Evolutionary conservation across 345 rosid genomes (phyloP).

Genomic region (Ceriops tagal): DNA sequence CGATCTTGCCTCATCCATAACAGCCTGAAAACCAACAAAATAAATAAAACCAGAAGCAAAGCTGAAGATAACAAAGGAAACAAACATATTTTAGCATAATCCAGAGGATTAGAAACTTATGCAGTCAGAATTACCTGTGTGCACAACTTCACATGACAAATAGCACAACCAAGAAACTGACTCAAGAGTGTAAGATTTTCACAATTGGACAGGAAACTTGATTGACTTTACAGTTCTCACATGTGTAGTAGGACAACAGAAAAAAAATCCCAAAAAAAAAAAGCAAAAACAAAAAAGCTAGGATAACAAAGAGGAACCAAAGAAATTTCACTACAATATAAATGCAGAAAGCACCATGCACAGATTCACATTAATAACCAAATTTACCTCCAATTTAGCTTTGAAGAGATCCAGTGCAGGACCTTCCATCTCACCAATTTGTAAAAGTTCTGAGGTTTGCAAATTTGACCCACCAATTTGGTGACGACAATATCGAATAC

Average conservation of each 20-base stretch:
- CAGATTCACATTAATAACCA: slow-evolving; percentile 3
- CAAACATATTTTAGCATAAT: no score
- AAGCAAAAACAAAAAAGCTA: not conserved
- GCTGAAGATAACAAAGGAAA: not conserved
- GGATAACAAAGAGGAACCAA: slow-evolving; percentile 1
- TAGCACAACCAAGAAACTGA: not conserved
- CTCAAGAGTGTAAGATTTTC: not conserved
- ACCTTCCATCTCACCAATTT: slow-evolving; percentile 97
- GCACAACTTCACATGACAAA: not conserved
- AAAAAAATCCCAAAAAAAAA: not conserved
- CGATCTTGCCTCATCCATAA: slow-evolving; percentile 94
- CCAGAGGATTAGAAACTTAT: not conserved
- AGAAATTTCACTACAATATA: not conserved
- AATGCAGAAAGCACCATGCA: not conserved
- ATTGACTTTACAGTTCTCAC: not conserved
- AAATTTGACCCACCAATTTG: slow-evolving; percentile 91
- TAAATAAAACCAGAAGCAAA: not conserved
- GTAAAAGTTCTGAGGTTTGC: slow-evolving; percentile 79
- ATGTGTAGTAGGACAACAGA: not conserved
- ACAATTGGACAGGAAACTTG: not conserved
- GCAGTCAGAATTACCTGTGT: not conserved
- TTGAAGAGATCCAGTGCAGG: slow-evolving; percentile 95
- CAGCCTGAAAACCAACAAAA: slow-evolving; percentile 56
- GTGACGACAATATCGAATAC: slow-evolving; percentile 85
- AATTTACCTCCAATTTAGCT: slow-evolving; percentile 81